Conservation (phyloP, 176 grass and related monocot genomes). For the Puccinellia tenuiflora region DNA sequence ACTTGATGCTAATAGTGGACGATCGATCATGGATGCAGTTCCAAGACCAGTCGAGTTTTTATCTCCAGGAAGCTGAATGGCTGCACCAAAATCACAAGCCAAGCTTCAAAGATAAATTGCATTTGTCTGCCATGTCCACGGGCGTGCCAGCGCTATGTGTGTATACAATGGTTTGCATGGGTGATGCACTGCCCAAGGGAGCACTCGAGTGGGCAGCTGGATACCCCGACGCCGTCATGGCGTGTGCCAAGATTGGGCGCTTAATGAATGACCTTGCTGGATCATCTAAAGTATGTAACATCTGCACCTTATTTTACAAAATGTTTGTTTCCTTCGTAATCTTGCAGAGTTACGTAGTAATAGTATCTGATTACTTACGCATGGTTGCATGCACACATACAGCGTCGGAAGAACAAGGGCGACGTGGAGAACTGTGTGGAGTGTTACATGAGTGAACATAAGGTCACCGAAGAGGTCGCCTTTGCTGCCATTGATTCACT, state of each 20-base stretch:
- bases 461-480: neutral
- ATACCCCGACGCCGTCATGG: neutral
- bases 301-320: no score
- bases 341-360: no score
- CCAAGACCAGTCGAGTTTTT: neutral
- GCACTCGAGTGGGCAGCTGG: slow-evolving; percentile 32
- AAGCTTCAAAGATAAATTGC: neutral
- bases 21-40: no score
- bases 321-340: no score
- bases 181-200: neutral
- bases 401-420: neutral
- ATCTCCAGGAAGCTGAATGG: slow-evolving; percentile 20
- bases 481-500: neutral
- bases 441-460: neutral
- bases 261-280: neutral
- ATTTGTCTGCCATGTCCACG: neutral
- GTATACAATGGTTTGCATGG: neutral
- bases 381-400: no score
- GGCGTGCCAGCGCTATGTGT: neutral
- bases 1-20: no score
- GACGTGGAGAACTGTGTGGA: neutral
- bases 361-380: no score
- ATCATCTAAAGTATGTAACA: neutral
- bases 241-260: neutral
- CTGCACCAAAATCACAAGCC: neutral